Evolutionary conservation across 2,329 filamentous ascomycete species (phyloP).

Genomic region (Colletotrichum liaoningense): DNA sequence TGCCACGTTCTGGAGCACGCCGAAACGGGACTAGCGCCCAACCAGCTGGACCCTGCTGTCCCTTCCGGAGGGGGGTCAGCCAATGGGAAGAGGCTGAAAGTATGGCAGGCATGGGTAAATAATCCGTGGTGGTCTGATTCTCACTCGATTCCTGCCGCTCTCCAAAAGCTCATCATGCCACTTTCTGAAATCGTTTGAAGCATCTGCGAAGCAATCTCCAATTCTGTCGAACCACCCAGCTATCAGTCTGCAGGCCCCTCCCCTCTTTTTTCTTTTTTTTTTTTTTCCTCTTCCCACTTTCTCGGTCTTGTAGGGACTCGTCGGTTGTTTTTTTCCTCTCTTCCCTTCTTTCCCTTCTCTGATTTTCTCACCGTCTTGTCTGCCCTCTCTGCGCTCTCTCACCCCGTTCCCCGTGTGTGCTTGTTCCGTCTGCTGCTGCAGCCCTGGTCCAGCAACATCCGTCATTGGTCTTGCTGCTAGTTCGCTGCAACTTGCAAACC

Average conservation of each 20-base stretch:
- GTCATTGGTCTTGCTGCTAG: constrained; percentile 3
- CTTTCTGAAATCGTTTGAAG: constrained; percentile 35
- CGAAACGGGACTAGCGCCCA: constrained; percentile 18
- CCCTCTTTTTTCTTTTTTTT: background rate
- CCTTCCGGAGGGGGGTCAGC: constrained; percentile 9
- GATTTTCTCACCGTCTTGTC: constrained; percentile 19
- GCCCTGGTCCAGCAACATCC: constrained; percentile 1
- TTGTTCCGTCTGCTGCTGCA: background rate
- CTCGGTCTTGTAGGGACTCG: background rate
- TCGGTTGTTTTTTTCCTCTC: constrained; percentile 2
- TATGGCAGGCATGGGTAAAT: constrained; percentile 31
- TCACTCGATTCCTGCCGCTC: constrained; percentile 35
- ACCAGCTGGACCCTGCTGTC: constrained; percentile 23
- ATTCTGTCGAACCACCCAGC: constrained; percentile 34
- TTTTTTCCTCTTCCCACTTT: background rate
- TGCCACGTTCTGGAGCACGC: constrained; percentile 33
- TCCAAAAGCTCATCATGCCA: constrained; percentile 36
- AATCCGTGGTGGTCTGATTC: constrained; percentile 36
- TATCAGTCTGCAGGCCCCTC: constrained; percentile 22
- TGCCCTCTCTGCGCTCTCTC: background rate
- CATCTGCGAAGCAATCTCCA: constrained; percentile 30
- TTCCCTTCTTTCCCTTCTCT: constrained; percentile 24
- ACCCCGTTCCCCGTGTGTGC: background rate
- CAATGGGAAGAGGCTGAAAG: constrained; percentile 23
- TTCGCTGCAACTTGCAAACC: constrained; percentile 18